Percentiles rank a stretch among this genome's conserved stretches.
phyloP scores from a whole-genome alignment of 2,329 filamentous ascomycete genomes.

The Alternaria sp. region DNA sequence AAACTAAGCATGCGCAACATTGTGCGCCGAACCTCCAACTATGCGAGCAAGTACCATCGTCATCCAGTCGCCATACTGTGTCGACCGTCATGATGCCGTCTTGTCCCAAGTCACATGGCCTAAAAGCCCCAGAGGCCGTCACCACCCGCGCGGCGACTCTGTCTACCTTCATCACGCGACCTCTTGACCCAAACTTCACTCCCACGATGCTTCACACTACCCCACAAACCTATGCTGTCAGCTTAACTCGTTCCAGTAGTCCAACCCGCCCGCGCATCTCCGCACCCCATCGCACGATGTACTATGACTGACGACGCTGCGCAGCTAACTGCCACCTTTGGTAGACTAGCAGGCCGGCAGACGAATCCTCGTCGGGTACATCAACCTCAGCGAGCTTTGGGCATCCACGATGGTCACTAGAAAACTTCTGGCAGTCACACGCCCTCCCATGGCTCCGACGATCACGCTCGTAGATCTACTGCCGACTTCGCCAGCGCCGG shows the following conservation, averaged over 20 bases:
- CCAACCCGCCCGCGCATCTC: background rate
- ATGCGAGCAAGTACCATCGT: background rate
- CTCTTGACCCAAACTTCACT: background rate
- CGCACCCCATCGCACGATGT: background rate
- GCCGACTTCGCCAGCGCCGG: slow-evolving; percentile 2
- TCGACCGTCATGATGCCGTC: background rate
- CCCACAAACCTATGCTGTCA: background rate
- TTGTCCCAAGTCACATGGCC: background rate
- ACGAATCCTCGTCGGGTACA: background rate
- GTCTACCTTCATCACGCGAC: background rate
- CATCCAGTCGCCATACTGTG: background rate
- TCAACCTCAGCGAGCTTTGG: background rate
- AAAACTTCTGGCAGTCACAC: slow-evolving; percentile 9
- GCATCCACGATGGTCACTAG: background rate
- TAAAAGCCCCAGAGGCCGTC: background rate
- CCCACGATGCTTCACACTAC: background rate
- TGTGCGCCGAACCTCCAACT: background rate
- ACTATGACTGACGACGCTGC: slow-evolving; percentile 1
- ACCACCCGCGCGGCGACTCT: background rate
- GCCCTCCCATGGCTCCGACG: background rate
- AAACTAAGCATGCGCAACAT: background rate
- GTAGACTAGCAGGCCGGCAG: background rate
- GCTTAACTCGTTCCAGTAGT: background rate
- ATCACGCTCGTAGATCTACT: slow-evolving; percentile 5
- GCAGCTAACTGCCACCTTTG: background rate